Evolutionary conservation across 495 filamentous ascomycete genomes (phyloP), one percentile per base, ranked within the genome.

Genomic region (Penicillium ochrochloron): DNA sequence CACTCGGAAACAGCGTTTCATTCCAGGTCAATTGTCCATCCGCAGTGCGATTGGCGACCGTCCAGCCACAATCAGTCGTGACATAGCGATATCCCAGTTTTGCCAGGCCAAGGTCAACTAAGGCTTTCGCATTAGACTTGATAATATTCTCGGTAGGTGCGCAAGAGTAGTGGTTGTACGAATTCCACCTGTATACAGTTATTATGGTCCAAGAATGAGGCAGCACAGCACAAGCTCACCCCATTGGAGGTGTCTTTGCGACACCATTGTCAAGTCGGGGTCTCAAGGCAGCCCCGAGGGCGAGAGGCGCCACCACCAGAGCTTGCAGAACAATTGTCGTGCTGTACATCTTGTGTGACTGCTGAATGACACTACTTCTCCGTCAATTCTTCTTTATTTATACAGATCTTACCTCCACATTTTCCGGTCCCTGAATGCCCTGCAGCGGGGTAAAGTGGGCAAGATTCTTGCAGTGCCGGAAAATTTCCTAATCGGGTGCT

Each of bases 61-160:
- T 80, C 85, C 84, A 87, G 17, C 85, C 85, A 60, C 84, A 87
- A 66, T 88, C 85, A 0, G 79, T 80, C 0, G 83, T 85, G n/a
- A 86, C 83, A 60, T 81, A 82, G 42, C 75, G 72, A 57, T 88
- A 87, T 23, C 85, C 84, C 0, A 84, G 70, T 15, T 73, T 68
- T 0, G 74, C 75, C 4, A 88, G 77, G 1, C 83, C 84, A 6
- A 84, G 72, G 62, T 83, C 81, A 1, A 86, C 77, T 9, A 88
- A 66, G n/a, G 82, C 85, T 63, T 84, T 70, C 5, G 85, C 83
- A 61, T 85, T 86, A 27, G 76, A 75, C 31, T 80, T 74, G 21
- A 86, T 80, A 25, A 83, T 82, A 0, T 67, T 60, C 57, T 85
- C 82, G 50, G 74, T 83, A 0, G 80, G 82, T 17, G 66, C 68